Base-by-base conservation (phyloP, 768 basidiomycete species). In the Hygrophoropsis aurantiaca region DNA sequence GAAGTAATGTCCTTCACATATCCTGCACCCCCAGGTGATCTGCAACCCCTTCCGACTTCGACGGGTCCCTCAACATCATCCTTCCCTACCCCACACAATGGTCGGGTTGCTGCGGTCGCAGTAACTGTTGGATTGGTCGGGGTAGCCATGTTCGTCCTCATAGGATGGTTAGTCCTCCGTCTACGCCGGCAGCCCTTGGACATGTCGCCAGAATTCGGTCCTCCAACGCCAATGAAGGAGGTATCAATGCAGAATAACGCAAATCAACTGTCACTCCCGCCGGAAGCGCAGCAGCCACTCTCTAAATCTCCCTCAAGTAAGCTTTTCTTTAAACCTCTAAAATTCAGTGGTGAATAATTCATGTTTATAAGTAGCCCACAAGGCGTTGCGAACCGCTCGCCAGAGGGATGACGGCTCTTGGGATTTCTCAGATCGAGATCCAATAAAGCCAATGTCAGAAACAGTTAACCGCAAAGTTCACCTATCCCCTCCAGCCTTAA, bases 381-480 rank as follows among this genome's bases (percentile, higher is more conserved):
- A 64, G 4, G 50, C 62, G 10, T 47, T 59, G 30, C 64, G 51
- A 36, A 52, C 61, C 25, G 52, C 58, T 0, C 57, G 53, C 33
- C 52, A 45, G 39, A 52, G 45, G 4, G 38, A 49, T 5, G 54
- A 60, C 30, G 25, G 38, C 20, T 57, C 58, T 52, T 65, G 63
- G 63, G 65, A 66, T 49, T 66, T 65, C 60, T 54, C 60, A 0
- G 63, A 66, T 32, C 52, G 57, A 3, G 64, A 65, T 47, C 46
- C 46, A 5, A 46, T 13, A 2, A 30, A 47, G 24, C 9, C 25
- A 3, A 10, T 48, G 4, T 42, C 46, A n/a, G n/a, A 35, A 5
- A 23, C 41, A 13, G 3, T 24, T 35, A 41, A 42, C 6, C 34
- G 16, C 10, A 60, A 51, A 32, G 49, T 42, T 33, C 52, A 54